Conservation (phyloP, 2,329 filamentous ascomycete species). For the Penicillium sp. region DNA sequence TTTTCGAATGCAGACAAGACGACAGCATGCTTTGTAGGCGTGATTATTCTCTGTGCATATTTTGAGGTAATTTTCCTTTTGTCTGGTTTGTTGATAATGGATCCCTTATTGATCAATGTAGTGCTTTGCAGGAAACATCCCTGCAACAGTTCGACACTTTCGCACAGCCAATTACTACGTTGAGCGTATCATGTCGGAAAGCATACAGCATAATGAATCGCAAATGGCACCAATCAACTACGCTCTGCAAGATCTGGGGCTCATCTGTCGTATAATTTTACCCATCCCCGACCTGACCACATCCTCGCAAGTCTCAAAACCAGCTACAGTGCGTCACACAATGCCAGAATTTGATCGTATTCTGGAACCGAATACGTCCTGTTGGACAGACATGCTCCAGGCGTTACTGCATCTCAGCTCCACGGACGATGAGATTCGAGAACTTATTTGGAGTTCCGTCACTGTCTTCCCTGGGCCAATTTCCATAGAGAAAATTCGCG, state of each 20-base stretch:
- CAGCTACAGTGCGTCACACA: not conserved
- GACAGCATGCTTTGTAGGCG: not conserved
- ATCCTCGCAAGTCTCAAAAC: not conserved
- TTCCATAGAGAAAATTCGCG: not conserved
- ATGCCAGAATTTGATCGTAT: too few species aligned
- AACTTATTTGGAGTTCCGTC: not conserved
- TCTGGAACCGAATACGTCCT: not conserved
- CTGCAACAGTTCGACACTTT: not conserved
- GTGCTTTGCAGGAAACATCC: not conserved
- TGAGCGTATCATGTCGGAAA: not conserved
- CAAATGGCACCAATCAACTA: not conserved
- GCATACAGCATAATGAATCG: too few species aligned
- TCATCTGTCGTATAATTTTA: conserved; percentile 15
- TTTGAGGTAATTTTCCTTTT: not conserved
- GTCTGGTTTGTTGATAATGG: not conserved
- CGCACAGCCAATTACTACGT: not conserved
- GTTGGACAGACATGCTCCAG: not conserved
- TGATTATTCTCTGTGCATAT: not conserved
- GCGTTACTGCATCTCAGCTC: not conserved
- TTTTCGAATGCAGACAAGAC: conserved; percentile 12
- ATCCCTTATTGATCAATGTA: not conserved
- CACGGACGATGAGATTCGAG: not conserved
- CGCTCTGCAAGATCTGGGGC: conserved; percentile 11
- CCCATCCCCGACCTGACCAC: conserved; percentile 12
- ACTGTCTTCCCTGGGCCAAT: not conserved